Conservation (phyloP, 1,284 basidiomycete genomes). For the Tylopilus sp. region DNA sequence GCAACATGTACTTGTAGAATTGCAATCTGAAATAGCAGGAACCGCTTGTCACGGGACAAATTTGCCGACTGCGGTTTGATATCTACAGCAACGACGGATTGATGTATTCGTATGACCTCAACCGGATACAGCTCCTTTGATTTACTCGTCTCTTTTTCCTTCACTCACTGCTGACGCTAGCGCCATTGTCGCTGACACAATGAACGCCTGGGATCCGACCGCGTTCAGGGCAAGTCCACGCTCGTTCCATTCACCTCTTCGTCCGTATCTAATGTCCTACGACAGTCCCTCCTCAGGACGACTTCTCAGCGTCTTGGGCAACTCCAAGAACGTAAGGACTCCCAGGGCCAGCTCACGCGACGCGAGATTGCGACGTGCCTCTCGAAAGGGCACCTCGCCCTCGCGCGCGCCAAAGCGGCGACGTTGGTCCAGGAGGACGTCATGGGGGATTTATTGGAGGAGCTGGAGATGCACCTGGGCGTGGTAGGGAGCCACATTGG, state of each 20-base stretch:
- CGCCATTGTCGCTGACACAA: constrained; percentile 6
- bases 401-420: constrained; percentile 66
- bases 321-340: constrained; percentile 62
- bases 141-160: background rate
- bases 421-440: constrained; percentile 60
- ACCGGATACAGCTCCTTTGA: background rate
- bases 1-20: constrained; percentile 5
- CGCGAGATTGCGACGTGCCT: constrained; percentile 63
- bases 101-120: background rate
- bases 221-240: constrained; percentile 44
- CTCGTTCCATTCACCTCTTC: background rate
- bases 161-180: background rate
- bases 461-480: constrained; percentile 62
- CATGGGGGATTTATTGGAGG: constrained; percentile 55
- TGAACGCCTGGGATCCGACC: constrained; percentile 41
- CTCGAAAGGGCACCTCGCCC: constrained; percentile 51
- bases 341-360: constrained; percentile 54
- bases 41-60: background rate
- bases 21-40: background rate
- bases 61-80: constrained; percentile 1
- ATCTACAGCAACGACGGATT: constrained; percentile 3
- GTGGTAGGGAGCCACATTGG: constrained; percentile 52
- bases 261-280: background rate
- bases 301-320: constrained; percentile 64
- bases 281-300: constrained; percentile 56